Conservation (phyloP, 2,329 filamentous ascomycete species). For the Pestalotiopsis sp. region DNA sequence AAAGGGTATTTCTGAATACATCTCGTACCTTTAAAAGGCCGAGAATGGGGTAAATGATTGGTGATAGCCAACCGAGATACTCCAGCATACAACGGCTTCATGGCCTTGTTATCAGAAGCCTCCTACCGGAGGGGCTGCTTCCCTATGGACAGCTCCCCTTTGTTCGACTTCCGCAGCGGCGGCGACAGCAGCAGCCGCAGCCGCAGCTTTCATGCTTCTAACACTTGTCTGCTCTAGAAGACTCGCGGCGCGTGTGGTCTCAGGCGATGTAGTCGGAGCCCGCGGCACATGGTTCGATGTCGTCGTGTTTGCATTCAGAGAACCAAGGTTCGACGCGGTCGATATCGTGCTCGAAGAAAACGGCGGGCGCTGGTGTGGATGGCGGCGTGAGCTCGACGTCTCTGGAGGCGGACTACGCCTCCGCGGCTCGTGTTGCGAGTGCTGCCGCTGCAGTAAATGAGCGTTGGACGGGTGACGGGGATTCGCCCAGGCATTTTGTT, state of each 20-base stretch:
- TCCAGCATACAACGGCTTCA: not conserved
- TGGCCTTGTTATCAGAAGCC: slow-evolving; percentile 22
- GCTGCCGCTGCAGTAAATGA: slow-evolving; percentile 41
- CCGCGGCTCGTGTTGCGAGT: slow-evolving; percentile 35
- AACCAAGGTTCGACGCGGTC: slow-evolving; percentile 14
- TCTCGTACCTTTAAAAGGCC: not conserved
- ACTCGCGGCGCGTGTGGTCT: slow-evolving; percentile 41
- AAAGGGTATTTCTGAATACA: not conserved
- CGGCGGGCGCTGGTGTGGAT: slow-evolving; percentile 39
- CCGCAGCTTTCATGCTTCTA: slow-evolving; percentile 26
- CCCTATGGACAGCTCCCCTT: slow-evolving; percentile 29
- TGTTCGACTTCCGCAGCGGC: slow-evolving; percentile 17
- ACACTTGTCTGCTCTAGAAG: slow-evolving; percentile 34
- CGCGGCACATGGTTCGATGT: slow-evolving; percentile 26
- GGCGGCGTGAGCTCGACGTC: slow-evolving; percentile 38
- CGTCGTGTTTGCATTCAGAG: slow-evolving; percentile 28
- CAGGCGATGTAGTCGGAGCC: slow-evolving; percentile 43
- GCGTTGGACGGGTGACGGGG: slow-evolving; percentile 75
- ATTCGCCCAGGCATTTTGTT: slow-evolving; percentile 91
- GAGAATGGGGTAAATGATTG: not conserved
- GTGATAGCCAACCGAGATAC: not conserved
- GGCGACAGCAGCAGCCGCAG: slow-evolving; percentile 19
- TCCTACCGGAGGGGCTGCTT: slow-evolving; percentile 32
- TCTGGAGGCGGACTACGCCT: slow-evolving; percentile 27
- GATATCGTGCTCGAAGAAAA: slow-evolving; percentile 36